phyloP scores from a whole-genome alignment of 2,329 filamentous ascomycete genomes.

The Ilyonectria robusta region DNA sequence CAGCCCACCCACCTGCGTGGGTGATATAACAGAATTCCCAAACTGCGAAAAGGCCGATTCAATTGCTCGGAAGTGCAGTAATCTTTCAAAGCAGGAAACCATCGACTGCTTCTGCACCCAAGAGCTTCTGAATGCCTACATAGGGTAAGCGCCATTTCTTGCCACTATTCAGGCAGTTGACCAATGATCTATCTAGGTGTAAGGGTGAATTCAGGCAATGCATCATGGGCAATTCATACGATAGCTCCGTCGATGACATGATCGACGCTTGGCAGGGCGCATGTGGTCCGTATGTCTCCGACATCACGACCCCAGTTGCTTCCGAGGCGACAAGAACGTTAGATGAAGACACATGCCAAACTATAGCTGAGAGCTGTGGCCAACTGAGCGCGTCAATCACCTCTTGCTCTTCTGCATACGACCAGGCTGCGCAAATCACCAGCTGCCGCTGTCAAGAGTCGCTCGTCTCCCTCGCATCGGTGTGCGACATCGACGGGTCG shows the following conservation, averaged over 20 bases:
- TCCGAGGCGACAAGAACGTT: conserved; percentile 19
- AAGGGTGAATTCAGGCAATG: conserved; percentile 33
- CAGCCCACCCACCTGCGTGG: conserved; percentile 19
- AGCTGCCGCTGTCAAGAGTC: conserved; percentile 28
- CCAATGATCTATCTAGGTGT: conserved; percentile 10
- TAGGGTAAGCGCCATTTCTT: conserved; percentile 13
- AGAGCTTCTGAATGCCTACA: conserved; percentile 26
- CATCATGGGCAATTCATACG: conserved; percentile 13
- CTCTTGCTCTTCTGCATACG: conserved; percentile 20
- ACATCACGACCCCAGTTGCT: conserved; percentile 25
- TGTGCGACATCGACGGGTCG: conserved; percentile 24
- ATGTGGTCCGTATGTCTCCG: conserved; percentile 23
- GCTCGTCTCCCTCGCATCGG: conserved; percentile 26
- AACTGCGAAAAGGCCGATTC: conserved; percentile 20
- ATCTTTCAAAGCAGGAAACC: conserved; percentile 27
- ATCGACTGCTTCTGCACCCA: conserved; percentile 35
- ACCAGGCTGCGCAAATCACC: conserved; percentile 9
- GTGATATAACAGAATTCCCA: conserved; percentile 26
- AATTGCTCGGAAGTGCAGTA: conserved; percentile 21
- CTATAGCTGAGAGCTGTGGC: conserved; percentile 19
- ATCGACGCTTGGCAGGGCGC: conserved; percentile 26
- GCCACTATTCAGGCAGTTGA: background rate
- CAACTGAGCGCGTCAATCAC: conserved; percentile 20
- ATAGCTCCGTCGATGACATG: conserved; percentile 19
- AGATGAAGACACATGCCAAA: conserved; percentile 19